Conservation (phyloP, 2,329 filamentous ascomycete genomes). For the Grosmannia penicillata region DNA sequence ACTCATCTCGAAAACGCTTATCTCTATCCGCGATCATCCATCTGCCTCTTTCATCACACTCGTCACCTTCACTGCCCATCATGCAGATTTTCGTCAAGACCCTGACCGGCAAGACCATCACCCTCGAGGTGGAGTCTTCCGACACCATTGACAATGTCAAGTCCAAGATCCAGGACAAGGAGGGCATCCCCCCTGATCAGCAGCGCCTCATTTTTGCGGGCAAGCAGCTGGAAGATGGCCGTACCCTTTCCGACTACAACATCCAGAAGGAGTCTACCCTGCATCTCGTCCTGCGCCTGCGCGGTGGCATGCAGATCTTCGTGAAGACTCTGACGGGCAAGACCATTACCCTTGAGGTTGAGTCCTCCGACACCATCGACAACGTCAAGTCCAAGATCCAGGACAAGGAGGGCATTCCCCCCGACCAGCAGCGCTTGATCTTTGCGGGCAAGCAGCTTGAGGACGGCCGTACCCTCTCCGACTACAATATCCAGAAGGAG, state of each 20-base stretch:
- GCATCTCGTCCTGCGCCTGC: constrained; percentile 60
- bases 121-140: constrained; percentile 67
- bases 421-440: constrained; percentile 90
- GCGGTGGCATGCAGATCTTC: constrained; percentile 54
- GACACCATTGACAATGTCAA: constrained; percentile 92
- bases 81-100: constrained; percentile 99
- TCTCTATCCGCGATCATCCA: too few species aligned
- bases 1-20: too few species aligned
- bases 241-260: constrained; percentile 79
- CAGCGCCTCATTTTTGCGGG: constrained; percentile 77
- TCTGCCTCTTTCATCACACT: constrained; percentile 2
- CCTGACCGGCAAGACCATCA: constrained; percentile 84
- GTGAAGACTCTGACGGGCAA: constrained; percentile 84
- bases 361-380: constrained; percentile 83
- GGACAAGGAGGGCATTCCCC: constrained; percentile 93
- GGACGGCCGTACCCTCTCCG: constrained; percentile 76
- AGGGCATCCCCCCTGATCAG: constrained; percentile 78
- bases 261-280: constrained; percentile 54
- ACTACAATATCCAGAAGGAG: constrained; percentile 96
- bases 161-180: constrained; percentile 83
- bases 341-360: constrained; percentile 84
- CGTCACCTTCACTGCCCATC: too few species aligned
- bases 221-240: constrained; percentile 33
- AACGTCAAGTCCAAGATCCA: constrained; percentile 97
- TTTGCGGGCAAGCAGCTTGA: constrained; percentile 95